phyloP scores from a whole-genome alignment of 2,329 filamentous ascomycete genomes.

The Lizonia empirigonia region DNA sequence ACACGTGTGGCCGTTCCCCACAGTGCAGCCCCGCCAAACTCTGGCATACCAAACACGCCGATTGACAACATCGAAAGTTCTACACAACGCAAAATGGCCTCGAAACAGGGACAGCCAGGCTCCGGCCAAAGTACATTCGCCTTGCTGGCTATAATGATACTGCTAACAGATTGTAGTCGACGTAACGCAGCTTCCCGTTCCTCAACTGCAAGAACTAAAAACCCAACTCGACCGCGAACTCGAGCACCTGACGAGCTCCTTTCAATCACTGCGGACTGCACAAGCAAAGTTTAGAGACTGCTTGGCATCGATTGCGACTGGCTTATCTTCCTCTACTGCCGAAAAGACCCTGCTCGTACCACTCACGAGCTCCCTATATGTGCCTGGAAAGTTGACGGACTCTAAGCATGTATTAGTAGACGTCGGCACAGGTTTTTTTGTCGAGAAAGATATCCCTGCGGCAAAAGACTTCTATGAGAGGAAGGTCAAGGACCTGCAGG shows the following conservation, averaged over 20 bases:
- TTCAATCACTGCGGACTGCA: conserved; percentile 85
- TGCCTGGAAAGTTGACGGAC: conserved; percentile 74
- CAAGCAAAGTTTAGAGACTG: conserved; percentile 94
- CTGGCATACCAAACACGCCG: conserved; percentile 19
- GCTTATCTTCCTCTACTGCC: conserved; percentile 52
- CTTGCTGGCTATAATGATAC: background rate
- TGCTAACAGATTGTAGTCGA: conserved; percentile 55
- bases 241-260: conserved; percentile 89
- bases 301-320: conserved; percentile 72
- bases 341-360: conserved; percentile 80
- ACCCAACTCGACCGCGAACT: conserved; percentile 96
- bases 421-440: conserved; percentile 90
- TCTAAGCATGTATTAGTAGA: conserved; percentile 68
- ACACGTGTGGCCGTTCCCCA: conserved; percentile 29
- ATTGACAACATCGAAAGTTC: conserved; percentile 10
- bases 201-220: conserved; percentile 89
- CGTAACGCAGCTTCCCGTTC: conserved; percentile 77
- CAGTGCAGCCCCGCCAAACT: conserved; percentile 30
- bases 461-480: conserved; percentile 70
- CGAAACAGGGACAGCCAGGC: conserved; percentile 36
- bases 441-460: conserved; percentile 77
- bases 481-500: conserved; percentile 69
- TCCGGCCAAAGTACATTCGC: conserved; percentile 37
- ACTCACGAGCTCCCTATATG: conserved; percentile 91
- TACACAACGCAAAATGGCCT: conserved; percentile 25